phyloP scores from a whole-genome alignment of 306 rosid genomes.

The Senna tora region DNA sequence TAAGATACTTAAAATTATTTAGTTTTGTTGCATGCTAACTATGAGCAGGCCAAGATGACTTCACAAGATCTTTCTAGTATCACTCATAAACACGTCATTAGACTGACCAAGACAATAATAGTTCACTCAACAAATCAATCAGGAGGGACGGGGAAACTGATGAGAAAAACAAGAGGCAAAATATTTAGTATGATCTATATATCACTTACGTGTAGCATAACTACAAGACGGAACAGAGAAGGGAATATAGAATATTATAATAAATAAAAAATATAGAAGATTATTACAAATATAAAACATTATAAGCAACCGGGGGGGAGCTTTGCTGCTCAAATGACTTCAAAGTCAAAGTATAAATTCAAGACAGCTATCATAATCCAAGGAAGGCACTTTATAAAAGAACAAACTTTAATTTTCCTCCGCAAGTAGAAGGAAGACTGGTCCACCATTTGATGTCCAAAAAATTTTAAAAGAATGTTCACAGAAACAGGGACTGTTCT shows the following conservation, averaged over 20 bases:
- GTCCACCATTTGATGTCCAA: slow-evolving; percentile 1
- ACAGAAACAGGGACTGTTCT: slow-evolving; percentile 1
- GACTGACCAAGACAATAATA: not conserved
- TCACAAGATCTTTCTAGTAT: not conserved
- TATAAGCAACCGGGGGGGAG: not conserved
- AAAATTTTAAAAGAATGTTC: not conserved
- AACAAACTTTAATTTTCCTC: slow-evolving; percentile 18
- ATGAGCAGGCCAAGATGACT: not conserved
- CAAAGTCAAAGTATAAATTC: not conserved
- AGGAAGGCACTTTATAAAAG: slow-evolving; percentile 12
- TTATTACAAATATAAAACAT: not conserved
- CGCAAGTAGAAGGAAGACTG: slow-evolving; percentile 19
- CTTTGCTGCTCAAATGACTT: not conserved
- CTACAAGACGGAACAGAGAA: too few relatives aligned
- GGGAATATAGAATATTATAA: not conserved
- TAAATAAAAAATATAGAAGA: not conserved
- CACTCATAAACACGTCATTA: not conserved
- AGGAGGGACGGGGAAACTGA: not conserved
- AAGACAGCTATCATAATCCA: slow-evolving; percentile 26
- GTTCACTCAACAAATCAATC: too few relatives aligned
- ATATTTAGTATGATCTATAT: too few relatives aligned
- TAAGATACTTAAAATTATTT: not conserved
- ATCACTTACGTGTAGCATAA: too few relatives aligned
- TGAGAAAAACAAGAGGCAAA: not conserved
- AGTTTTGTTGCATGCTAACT: not conserved